Percentiles rank a stretch among this genome's conserved stretches.
Conservation (phyloP, 2,329 filamentous ascomycete species). For the Teratosphaeria epicoccoides region DNA sequence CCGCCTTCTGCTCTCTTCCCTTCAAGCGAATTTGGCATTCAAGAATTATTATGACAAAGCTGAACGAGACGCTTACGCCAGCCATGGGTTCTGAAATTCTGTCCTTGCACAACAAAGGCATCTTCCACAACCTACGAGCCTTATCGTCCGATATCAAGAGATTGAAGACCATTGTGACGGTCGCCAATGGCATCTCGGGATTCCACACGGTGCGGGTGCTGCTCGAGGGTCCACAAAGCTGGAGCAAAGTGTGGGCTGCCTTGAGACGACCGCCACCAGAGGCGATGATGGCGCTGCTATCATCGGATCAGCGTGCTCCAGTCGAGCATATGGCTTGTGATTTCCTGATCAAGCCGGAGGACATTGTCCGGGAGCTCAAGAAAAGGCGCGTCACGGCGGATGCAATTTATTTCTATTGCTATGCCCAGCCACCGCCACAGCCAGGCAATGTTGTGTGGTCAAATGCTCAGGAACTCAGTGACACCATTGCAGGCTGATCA, state of each 20-base stretch:
- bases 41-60: no score
- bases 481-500: conserved; percentile 35
- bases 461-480: conserved; percentile 40
- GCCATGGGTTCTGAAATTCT: conserved; percentile 18
- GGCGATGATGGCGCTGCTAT: conserved; percentile 26
- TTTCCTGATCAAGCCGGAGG: conserved; percentile 28
- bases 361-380: conserved; percentile 28
- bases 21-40: background rate
- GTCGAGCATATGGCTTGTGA: conserved; percentile 25
- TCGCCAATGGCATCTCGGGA: conserved; percentile 45
- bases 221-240: conserved; percentile 36
- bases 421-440: conserved; percentile 40
- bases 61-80: no score
- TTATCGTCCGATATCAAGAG: conserved; percentile 33
- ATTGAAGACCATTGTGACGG: conserved; percentile 43
- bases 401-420: conserved; percentile 45
- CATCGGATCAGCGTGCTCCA: conserved; percentile 19
- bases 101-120: conserved; percentile 27
- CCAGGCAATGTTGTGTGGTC: conserved; percentile 36
- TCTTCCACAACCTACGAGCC: conserved; percentile 41
- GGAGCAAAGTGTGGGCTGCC: conserved; percentile 43
- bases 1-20: no score
- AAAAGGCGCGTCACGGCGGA: conserved; percentile 28
- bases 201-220: conserved; percentile 42
- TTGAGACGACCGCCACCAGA: conserved; percentile 37